Percentiles rank a stretch among this genome's conserved stretches.
Evolutionary conservation across 148 eudicot genomes (phyloP).

Genomic region (Cornus florida): DNA sequence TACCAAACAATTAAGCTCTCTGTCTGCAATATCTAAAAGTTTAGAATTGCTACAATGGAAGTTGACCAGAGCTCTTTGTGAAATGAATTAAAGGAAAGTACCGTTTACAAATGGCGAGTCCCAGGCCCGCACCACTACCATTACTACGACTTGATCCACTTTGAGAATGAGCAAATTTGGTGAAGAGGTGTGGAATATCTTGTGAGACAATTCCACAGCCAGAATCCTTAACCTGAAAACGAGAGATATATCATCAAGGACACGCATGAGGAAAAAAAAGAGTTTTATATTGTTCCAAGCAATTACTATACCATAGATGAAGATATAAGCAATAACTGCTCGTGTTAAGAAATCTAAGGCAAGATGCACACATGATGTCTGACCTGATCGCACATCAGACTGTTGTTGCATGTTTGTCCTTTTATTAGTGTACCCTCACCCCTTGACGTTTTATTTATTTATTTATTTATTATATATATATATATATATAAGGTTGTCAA

Average conservation of each 20-base stretch:
- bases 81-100: slow-evolving; percentile 18
- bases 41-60: not conserved
- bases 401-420: no score
- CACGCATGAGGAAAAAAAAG: not conserved
- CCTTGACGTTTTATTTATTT: no score
- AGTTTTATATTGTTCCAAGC: no score
- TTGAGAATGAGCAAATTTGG: slow-evolving; percentile 58
- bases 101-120: slow-evolving; percentile 91
- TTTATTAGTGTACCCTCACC: no score
- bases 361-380: no score
- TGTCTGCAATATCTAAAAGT: not conserved
- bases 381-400: no score
- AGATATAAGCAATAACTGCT: not conserved
- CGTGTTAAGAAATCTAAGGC: no score
- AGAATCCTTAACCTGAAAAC: slow-evolving; percentile 80
- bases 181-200: slow-evolving; percentile 68
- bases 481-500: no score
- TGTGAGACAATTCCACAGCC: slow-evolving; percentile 81
- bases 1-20: no score
- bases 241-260: not conserved
- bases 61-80: not conserved
- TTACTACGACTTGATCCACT: slow-evolving; percentile 36
- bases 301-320: no score
- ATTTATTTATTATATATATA: no score
- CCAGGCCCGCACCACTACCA: slow-evolving; percentile 63